These are phyloP conservation scores for Amoebophrya sp. DNA, from an alignment of 169 alveolate genomes.

Conservation along the genomic window DNA sequence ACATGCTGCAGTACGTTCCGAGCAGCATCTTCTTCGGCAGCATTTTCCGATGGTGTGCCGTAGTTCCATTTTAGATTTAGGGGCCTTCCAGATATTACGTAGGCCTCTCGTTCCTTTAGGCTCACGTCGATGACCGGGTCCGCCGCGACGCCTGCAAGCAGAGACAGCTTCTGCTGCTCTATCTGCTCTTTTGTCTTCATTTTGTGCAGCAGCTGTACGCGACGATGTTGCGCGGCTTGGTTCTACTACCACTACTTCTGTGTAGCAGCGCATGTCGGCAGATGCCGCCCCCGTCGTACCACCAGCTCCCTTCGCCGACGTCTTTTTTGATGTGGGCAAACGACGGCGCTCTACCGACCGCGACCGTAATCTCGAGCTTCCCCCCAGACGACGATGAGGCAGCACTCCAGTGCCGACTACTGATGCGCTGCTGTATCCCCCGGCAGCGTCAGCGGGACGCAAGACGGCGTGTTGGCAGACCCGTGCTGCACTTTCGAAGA, in stretches of 20 bases:
- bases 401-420: not conserved
- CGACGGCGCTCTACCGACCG: not conserved
- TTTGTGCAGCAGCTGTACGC: not conserved
- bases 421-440: too few species aligned
- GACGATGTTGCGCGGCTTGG: too few species aligned
- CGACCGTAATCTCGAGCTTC: not conserved
- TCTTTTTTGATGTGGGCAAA: not conserved
- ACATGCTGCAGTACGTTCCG: too few species aligned
- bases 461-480: not conserved
- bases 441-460: too few species aligned
- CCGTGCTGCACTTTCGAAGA: not conserved
- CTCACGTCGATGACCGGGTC: too few species aligned
- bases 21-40: too few species aligned
- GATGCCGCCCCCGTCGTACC: constrained; percentile 24
- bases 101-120: too few species aligned
- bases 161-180: not conserved
- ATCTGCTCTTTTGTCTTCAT: not conserved
- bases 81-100: too few species aligned
- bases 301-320: not conserved
- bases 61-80: too few species aligned
- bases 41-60: too few species aligned
- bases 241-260: too few species aligned
- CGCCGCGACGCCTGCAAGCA: too few species aligned
- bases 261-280: not conserved
- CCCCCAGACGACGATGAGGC: not conserved